These are phyloP conservation scores for Pichia rugopelliculosa DNA, from an alignment of 805 yeast genomes.

Conservation along the genomic window DNA sequence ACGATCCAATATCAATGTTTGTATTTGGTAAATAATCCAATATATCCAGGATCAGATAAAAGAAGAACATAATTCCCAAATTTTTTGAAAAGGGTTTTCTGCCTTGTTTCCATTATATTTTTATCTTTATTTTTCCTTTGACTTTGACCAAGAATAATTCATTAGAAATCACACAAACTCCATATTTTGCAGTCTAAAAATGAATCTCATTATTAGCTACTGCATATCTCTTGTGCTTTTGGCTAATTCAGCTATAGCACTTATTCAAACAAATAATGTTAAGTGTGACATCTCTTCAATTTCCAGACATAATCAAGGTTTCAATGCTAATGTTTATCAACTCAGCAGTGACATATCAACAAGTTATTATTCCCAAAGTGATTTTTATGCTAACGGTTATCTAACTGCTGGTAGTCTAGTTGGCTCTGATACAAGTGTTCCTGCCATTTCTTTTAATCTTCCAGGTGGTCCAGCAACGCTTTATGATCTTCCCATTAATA, in stretches of 20 bases:
- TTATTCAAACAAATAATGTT: not conserved
- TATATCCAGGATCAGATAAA: no score
- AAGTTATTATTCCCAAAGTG: conserved; percentile 1
- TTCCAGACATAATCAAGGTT: not conserved
- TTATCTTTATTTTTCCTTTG: no score
- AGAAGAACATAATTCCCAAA: not conserved
- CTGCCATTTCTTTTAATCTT: not conserved
- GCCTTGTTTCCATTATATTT: no score
- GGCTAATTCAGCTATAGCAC: not conserved
- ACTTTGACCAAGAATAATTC: no score
- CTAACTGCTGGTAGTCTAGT: not conserved
- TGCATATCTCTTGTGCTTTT: not conserved
- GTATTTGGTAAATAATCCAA: no score
- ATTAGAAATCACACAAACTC: not conserved
- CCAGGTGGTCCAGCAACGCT: not conserved
- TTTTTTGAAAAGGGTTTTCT: no score
- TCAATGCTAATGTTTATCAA: not conserved
- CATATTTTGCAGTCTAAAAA: not conserved
- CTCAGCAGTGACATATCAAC: not conserved
- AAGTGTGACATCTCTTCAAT: not conserved
- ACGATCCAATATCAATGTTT: no score
- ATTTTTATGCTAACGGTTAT: conserved; percentile 7
- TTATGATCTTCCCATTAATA: conserved; percentile 3
- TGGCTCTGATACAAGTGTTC: conserved; percentile 3
- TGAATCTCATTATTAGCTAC: not conserved